Percentiles rank a stretch among this genome's conserved stretches.
phyloP scores from a whole-genome alignment of 495 filamentous ascomycete species.

The Aspergillus indologenus region DNA sequence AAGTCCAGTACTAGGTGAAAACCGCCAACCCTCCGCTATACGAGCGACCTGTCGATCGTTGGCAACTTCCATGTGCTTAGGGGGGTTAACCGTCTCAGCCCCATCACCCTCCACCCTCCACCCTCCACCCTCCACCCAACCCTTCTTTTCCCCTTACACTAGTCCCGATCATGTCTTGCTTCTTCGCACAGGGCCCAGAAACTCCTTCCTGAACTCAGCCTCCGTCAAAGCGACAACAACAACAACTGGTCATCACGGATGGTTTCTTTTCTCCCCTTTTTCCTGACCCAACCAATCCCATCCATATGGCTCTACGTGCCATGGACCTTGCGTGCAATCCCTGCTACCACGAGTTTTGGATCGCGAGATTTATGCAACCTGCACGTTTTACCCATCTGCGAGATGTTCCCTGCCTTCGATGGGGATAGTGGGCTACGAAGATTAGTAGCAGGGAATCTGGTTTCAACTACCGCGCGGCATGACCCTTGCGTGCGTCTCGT shows the following conservation, averaged over 20 bases:
- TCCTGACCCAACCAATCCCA: background rate
- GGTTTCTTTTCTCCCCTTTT: background rate
- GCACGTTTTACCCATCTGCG: background rate
- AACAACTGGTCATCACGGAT: background rate
- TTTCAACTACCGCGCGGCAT: background rate
- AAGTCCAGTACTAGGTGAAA: background rate
- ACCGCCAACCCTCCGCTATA: slow-evolving; percentile 4
- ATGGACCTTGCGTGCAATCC: too few relatives aligned
- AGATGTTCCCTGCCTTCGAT: background rate
- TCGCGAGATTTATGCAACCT: background rate
- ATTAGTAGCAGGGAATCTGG: background rate
- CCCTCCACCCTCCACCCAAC: too few relatives aligned
- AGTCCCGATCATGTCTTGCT: background rate
- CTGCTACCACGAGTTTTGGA: background rate
- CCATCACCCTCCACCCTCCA: too few relatives aligned
- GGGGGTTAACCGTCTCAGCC: background rate
- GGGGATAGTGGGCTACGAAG: background rate
- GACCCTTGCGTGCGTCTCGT: background rate
- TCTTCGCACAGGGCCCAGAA: background rate
- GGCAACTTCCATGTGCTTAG: background rate
- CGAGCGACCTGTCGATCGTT: background rate
- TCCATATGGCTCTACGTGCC: too few relatives aligned
- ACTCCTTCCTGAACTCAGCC: background rate
- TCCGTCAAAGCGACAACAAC: background rate
- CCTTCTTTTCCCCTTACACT: background rate